Conservation (phyloP, 192 early-diverging fungal genomes). For the Linnemannia zychae region DNA sequence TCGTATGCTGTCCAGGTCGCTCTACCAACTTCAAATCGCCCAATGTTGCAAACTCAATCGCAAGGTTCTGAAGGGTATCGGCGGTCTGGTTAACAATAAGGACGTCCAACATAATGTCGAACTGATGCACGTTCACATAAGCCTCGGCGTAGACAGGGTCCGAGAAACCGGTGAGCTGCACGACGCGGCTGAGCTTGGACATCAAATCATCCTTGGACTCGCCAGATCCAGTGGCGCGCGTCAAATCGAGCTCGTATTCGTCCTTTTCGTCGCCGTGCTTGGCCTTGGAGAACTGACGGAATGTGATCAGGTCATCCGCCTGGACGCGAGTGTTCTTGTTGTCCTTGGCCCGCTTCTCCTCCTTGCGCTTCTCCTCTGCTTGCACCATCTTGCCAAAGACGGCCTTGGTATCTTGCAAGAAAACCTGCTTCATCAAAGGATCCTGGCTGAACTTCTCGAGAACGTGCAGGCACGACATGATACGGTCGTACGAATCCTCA, state of each 20-base stretch:
- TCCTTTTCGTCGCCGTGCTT: conserved; percentile 71
- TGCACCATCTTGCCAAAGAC: conserved; percentile 76
- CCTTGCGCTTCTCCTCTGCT: conserved; percentile 74
- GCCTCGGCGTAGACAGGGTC: conserved; percentile 99
- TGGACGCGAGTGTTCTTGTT: conserved; percentile 77
- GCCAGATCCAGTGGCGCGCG: conserved; percentile 84
- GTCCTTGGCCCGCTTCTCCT: conserved; percentile 74
- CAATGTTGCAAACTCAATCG: conserved; percentile 98
- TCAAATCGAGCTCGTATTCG: conserved; percentile 92
- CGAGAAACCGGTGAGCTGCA: conserved; percentile 96
- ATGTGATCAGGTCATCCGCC: conserved; percentile 90
- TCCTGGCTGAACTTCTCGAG: conserved; percentile 73
- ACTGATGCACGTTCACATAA: conserved; percentile 97
- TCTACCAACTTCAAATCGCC: conserved; percentile 99
- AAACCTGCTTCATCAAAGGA: conserved; percentile 67
- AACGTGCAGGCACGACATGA: conserved; percentile 87
- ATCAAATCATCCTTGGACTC: conserved; percentile 83
- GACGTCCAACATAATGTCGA: conserved; percentile 95
- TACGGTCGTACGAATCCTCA: conserved; percentile 96
- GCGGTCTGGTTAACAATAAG: conserved; percentile 97
- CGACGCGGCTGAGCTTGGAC: conserved; percentile 93
- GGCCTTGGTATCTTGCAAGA: conserved; percentile 69
- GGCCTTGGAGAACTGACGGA: conserved; percentile 89
- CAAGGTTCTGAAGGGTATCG: conserved; percentile 95
- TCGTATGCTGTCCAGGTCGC: conserved; percentile 87